Conservation (phyloP, 176 grass and related monocot genomes). For the Musa itinerans region DNA sequence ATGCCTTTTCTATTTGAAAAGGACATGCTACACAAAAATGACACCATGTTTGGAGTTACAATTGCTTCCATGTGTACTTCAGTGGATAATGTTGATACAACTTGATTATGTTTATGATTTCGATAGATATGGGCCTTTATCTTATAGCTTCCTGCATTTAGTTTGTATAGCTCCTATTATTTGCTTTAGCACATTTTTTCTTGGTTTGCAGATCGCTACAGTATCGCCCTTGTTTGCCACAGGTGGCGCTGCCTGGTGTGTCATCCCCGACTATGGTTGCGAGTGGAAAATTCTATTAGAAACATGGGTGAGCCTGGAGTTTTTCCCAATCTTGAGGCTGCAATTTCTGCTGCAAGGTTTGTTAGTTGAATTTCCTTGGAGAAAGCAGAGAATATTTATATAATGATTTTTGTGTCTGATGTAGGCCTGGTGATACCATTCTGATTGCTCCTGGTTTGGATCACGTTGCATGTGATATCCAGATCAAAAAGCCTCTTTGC, state of each 20-base stretch:
- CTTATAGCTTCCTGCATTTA: background rate
- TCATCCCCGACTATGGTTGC: conserved; percentile 81
- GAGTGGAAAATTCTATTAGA: conserved; percentile 77
- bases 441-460: conserved; percentile 61
- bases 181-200: conserved; percentile 55
- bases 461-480: conserved; percentile 68
- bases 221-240: conserved; percentile 97
- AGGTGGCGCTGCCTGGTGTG: conserved; percentile 88
- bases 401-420: conserved; percentile 24
- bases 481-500: conserved; percentile 96
- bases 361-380: conserved; percentile 1
- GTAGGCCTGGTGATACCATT: conserved; percentile 96
- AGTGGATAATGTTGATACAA: too few species aligned
- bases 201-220: conserved; percentile 98
- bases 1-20: background rate
- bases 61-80: background rate
- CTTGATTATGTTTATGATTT: background rate
- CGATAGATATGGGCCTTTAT: background rate
- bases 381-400: background rate
- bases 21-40: background rate
- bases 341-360: conserved; percentile 88
- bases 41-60: background rate
- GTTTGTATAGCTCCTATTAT: background rate
- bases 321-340: conserved; percentile 62
- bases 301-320: conserved; percentile 58